These are phyloP conservation scores for Cynara cardunculus DNA, from an alignment of 129 eudicot species.

Conservation along the genomic window DNA sequence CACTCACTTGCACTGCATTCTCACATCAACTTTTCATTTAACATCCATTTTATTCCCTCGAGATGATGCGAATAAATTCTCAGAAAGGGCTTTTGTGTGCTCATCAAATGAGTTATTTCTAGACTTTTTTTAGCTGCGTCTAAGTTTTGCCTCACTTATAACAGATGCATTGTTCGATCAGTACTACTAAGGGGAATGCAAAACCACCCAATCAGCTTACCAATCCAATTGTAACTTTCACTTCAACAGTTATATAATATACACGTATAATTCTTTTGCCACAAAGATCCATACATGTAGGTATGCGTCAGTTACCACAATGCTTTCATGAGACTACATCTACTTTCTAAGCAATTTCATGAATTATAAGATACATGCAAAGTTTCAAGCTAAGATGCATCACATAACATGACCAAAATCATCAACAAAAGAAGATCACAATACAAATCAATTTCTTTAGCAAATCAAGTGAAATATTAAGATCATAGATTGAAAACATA, in stretches of 20 bases:
- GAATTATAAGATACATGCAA: background rate
- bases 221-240: background rate
- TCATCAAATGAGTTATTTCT: background rate
- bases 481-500: background rate
- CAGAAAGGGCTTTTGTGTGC: background rate
- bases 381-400: background rate
- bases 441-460: background rate
- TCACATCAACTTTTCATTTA: background rate
- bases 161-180: background rate
- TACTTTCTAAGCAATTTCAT: background rate
- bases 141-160: background rate
- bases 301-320: background rate
- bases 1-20: background rate
- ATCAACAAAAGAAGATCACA: background rate
- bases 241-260: background rate
- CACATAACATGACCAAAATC: background rate
- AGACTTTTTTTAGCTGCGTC: background rate
- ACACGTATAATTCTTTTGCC: background rate
- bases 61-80: background rate
- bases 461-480: background rate
- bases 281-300: background rate
- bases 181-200: background rate
- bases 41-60: background rate
- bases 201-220: background rate
- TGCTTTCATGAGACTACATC: background rate